Evolutionary conservation across 805 yeast species (phyloP).

Genomic region (Metschnikowia picachoensis): DNA sequence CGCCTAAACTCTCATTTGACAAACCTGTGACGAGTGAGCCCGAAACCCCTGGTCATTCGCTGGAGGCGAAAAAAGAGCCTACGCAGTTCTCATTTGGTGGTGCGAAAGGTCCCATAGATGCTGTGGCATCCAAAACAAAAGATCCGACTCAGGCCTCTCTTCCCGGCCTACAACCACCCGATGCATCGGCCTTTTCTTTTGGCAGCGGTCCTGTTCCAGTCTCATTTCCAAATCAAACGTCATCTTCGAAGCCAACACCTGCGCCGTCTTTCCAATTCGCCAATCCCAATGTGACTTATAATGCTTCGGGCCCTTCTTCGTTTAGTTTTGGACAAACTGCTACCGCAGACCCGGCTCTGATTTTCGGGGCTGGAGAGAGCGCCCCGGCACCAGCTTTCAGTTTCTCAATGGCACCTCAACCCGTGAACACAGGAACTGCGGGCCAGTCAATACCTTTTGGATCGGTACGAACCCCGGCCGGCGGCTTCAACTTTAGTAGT

Average conservation of each 20-base stretch:
- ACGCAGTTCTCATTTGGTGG: too few species aligned
- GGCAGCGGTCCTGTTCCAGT: neutral
- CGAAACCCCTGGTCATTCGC: too few species aligned
- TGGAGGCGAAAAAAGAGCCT: too few species aligned
- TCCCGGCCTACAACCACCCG: too few species aligned
- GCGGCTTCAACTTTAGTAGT: conserved; percentile 14
- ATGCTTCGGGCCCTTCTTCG: conserved; percentile 1
- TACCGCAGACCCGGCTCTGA: conserved; percentile 31
- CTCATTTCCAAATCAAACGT: conserved; percentile 1
- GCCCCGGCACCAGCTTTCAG: conserved; percentile 17
- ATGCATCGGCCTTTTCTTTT: neutral
- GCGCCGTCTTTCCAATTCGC: conserved; percentile 13
- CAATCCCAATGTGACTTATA: conserved; percentile 5
- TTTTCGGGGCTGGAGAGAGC: conserved; percentile 23
- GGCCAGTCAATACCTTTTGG: conserved; percentile 8
- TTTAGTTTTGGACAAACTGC: conserved; percentile 20
- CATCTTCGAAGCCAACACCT: conserved; percentile 10
- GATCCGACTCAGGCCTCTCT: too few species aligned
- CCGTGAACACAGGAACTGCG: conserved; percentile 1
- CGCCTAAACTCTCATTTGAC: too few species aligned
- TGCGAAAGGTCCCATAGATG: too few species aligned
- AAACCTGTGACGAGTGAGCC: too few species aligned
- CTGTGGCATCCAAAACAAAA: too few species aligned
- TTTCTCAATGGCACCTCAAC: conserved; percentile 10
- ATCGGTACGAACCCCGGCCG: conserved; percentile 2